These are phyloP conservation scores for Beauveria caledonica DNA, from an alignment of 2,329 filamentous ascomycete species.

Conservation along the genomic window DNA sequence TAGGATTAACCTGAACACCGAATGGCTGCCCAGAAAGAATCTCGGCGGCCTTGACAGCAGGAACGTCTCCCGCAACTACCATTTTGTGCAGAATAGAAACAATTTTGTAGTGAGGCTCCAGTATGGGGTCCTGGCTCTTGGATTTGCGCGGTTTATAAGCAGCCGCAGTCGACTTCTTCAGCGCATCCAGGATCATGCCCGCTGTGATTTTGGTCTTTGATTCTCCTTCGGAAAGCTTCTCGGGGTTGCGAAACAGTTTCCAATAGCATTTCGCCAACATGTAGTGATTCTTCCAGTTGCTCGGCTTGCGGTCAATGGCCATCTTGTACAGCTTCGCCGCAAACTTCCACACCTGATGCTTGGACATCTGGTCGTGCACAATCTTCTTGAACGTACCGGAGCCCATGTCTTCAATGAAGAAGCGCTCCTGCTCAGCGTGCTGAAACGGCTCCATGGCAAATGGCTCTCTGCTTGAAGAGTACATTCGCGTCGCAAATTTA, in stretches of 20 bases:
- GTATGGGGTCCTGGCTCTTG: constrained; percentile 62
- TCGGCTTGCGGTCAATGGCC: constrained; percentile 45
- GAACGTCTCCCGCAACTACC: constrained; percentile 46
- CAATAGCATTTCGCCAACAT: constrained; percentile 56
- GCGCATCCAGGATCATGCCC: constrained; percentile 35
- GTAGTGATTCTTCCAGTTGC: constrained; percentile 52
- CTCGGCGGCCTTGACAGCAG: constrained; percentile 39
- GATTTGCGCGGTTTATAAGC: constrained; percentile 46
- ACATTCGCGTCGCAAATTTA: constrained; percentile 54
- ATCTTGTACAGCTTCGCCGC: constrained; percentile 47
- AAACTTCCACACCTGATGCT: constrained; percentile 55
- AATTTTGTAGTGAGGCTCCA: constrained; percentile 91
- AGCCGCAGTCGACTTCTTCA: constrained; percentile 44
- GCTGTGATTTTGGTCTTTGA: constrained; percentile 23
- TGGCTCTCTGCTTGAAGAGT: constrained; percentile 53
- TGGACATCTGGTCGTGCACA: constrained; percentile 47
- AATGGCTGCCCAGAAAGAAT: constrained; percentile 50
- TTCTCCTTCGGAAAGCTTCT: constrained; percentile 36
- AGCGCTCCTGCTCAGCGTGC: constrained; percentile 48
- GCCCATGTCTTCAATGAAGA: constrained; percentile 44
- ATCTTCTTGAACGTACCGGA: constrained; percentile 43
- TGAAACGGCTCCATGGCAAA: constrained; percentile 56
- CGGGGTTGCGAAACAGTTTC: constrained; percentile 52
- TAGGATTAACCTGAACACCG: constrained; percentile 28
- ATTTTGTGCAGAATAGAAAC: constrained; percentile 76